Percentiles rank a stretch among this genome's conserved stretches.
Evolutionary conservation across 139 green algal species (phyloP).

Genomic region (Desmodesmus armatus): DNA sequence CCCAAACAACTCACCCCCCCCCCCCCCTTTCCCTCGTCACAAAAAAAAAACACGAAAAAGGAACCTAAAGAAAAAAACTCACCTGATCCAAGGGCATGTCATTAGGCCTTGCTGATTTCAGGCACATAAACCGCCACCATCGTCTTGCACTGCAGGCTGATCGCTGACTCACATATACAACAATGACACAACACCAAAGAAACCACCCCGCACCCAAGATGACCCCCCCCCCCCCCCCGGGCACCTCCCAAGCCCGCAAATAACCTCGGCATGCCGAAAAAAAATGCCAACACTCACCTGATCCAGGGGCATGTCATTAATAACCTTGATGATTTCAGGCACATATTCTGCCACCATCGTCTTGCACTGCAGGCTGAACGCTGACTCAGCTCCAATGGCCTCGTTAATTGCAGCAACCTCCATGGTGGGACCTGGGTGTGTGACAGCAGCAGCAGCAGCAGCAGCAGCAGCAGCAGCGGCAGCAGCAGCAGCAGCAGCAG

Average conservation of each 20-base stretch:
- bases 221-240: too few species aligned
- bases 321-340: conserved; percentile 76
- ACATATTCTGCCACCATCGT: conserved; percentile 79
- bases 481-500: background rate
- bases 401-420: conserved; percentile 86
- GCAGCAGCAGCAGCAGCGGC: background rate
- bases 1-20: too few species aligned
- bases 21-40: too few species aligned
- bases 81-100: conserved; percentile 71
- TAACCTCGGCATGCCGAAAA: too few species aligned
- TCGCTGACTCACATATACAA: conserved; percentile 50
- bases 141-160: conserved; percentile 77
- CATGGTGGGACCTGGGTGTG: conserved; percentile 12
- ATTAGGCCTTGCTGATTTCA: conserved; percentile 77
- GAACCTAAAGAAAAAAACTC: conserved; percentile 41
- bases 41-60: too few species aligned
- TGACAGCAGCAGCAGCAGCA: conserved; percentile 14
- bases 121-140: conserved; percentile 83
- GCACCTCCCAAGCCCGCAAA: too few species aligned
- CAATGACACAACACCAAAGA: too few species aligned
- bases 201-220: too few species aligned
- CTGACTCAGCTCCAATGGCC: conserved; percentile 65
- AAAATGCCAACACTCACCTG: conserved; percentile 59
- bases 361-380: conserved; percentile 79
- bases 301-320: conserved; percentile 71